These are phyloP conservation scores for Diaporthe caulivora DNA, from an alignment of 2,329 filamentous ascomycete genomes.

Conservation along the genomic window DNA sequence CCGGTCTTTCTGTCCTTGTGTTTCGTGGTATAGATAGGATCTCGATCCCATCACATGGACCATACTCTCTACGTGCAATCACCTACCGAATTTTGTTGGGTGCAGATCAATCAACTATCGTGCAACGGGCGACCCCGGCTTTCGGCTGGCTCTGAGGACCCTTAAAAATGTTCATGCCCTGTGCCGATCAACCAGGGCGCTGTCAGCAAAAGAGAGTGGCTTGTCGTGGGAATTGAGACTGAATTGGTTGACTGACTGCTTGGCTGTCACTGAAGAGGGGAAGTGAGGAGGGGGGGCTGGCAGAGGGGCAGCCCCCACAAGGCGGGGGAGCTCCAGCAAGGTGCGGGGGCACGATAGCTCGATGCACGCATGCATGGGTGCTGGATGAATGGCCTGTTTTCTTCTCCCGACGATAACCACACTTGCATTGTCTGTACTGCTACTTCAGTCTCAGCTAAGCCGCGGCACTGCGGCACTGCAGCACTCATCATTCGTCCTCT, in stretches of 20 bases:
- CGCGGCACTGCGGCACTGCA: too few relatives aligned
- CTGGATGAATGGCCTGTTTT: not conserved
- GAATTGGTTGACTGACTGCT: too few relatives aligned
- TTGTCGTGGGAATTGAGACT: too few relatives aligned
- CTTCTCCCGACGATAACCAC: slow-evolving; percentile 27
- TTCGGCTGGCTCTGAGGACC: slow-evolving; percentile 23
- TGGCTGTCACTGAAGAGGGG: not conserved
- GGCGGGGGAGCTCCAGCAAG: slow-evolving; percentile 16
- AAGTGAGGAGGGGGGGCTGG: too few relatives aligned
- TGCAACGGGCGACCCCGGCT: not conserved
- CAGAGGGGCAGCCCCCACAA: not conserved
- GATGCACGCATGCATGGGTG: too few relatives aligned
- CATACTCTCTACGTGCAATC: not conserved
- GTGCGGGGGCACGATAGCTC: slow-evolving; percentile 12
- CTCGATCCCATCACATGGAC: too few relatives aligned
- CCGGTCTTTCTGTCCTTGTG: too few relatives aligned
- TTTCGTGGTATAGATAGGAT: too few relatives aligned
- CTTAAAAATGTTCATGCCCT: not conserved
- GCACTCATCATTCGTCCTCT: not conserved
- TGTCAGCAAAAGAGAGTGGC: not conserved
- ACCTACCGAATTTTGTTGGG: not conserved
- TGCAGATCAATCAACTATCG: not conserved
- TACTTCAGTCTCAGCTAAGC: not conserved
- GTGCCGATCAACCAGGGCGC: slow-evolving; percentile 7
- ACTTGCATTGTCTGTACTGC: not conserved